Evolutionary conservation across 2,329 filamentous ascomycete genomes (phyloP).

Genomic region (Aspergillus versicolor): DNA sequence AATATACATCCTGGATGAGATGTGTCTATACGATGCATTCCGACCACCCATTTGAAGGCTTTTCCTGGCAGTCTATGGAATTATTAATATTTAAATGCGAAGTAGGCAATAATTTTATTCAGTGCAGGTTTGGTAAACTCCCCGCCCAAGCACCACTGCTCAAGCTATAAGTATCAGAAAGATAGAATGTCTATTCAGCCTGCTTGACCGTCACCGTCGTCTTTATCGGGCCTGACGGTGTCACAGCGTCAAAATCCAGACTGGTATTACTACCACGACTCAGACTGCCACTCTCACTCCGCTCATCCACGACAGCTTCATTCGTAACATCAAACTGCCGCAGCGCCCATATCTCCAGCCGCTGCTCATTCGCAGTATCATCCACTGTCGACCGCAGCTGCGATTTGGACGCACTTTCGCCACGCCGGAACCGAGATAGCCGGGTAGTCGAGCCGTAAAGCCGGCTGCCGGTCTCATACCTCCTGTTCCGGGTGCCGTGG

Average conservation of each 20-base stretch:
- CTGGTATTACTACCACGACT: constrained; percentile 2
- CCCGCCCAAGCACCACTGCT: no score
- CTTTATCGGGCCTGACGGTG: no score
- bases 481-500: constrained; percentile 11
- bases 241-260: background rate
- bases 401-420: constrained; percentile 1
- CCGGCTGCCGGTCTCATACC: constrained; percentile 1
- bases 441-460: constrained; percentile 13
- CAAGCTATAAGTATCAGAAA: no score
- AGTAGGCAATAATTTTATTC: no score
- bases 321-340: constrained; percentile 21
- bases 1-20: no score
- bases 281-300: background rate
- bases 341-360: constrained; percentile 21
- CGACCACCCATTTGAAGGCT: no score
- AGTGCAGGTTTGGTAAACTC: no score
- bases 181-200: no score
- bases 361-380: background rate
- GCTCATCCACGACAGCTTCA: constrained; percentile 4
- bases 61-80: no score
- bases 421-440: constrained; percentile 14
- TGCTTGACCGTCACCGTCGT: no score
- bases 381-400: constrained; percentile 8
- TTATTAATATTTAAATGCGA: no score
- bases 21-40: no score